Percentiles rank a stretch among this genome's conserved stretches.
These are phyloP conservation scores for Penicillium sp. DNA, from an alignment of 2,329 filamentous ascomycete genomes.

Conservation along the genomic window DNA sequence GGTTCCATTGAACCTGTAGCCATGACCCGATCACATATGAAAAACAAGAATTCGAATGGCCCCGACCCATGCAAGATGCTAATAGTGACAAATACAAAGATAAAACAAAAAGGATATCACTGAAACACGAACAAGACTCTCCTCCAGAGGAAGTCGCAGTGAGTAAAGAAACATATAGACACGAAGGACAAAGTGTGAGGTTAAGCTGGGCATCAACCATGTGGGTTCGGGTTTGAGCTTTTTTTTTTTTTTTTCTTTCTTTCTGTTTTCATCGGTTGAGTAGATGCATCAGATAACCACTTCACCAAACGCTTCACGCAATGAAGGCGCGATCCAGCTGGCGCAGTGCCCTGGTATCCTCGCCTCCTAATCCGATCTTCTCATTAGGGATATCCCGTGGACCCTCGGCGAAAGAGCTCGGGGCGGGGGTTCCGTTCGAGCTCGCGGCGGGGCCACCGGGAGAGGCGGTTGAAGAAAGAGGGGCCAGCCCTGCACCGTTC, in stretches of 20 bases:
- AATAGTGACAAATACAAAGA: slow-evolving; percentile 11
- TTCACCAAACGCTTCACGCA: slow-evolving; percentile 22
- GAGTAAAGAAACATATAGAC: slow-evolving; percentile 2
- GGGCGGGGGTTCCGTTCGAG: slow-evolving; percentile 9
- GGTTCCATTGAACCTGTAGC: slow-evolving; percentile 6
- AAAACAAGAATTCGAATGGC: slow-evolving; percentile 15
- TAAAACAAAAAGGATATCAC: slow-evolving; percentile 21
- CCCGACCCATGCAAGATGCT: slow-evolving; percentile 25
- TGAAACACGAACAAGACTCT: slow-evolving; percentile 13
- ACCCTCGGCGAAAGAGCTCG: slow-evolving; percentile 31
- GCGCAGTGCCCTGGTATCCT: slow-evolving; percentile 64
- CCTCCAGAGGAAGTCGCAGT: slow-evolving; percentile 1
- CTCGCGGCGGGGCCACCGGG: slow-evolving; percentile 18
- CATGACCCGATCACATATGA: slow-evolving; percentile 11
- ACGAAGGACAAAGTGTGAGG: neutral
- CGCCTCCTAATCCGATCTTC: slow-evolving; percentile 55
- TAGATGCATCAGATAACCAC: neutral
- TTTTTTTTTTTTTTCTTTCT: neutral
- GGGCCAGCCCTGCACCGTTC: slow-evolving; percentile 34
- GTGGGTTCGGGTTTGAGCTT: neutral
- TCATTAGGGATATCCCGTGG: slow-evolving; percentile 57
- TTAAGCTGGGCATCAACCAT: neutral
- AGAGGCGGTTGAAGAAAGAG: slow-evolving; percentile 25
- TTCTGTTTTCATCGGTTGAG: neutral
- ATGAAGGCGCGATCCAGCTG: slow-evolving; percentile 60